phyloP scores from a whole-genome alignment of 306 rosid genomes.

The Argentina anserina region DNA sequence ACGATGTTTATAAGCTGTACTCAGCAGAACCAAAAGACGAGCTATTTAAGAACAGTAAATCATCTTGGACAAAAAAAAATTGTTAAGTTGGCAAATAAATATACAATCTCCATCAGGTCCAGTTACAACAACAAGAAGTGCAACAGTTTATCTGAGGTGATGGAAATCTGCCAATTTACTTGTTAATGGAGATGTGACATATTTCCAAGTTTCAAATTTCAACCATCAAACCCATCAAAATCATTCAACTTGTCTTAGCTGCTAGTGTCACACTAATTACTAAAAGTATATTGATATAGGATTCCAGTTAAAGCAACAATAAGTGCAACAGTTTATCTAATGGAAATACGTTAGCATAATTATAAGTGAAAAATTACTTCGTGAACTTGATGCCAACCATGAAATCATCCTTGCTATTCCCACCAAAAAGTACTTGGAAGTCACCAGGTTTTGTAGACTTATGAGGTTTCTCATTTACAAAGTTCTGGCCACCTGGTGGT shows the following conservation, averaged over 20 bases:
- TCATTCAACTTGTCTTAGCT: background rate
- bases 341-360: background rate
- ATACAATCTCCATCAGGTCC: background rate
- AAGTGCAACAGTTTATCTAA: background rate
- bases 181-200: no score
- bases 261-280: background rate
- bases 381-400: conserved; percentile 94
- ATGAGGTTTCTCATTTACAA: conserved; percentile 28
- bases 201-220: no score
- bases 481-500: conserved; percentile 30
- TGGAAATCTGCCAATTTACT: no score
- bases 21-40: background rate
- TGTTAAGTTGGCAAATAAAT: background rate
- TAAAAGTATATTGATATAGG: background rate
- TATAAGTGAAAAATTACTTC: conserved; percentile 40
- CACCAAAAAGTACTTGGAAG: conserved; percentile 74
- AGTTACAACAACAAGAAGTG: no score
- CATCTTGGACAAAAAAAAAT: background rate
- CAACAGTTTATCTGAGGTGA: no score
- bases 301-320: background rate
- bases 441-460: conserved; percentile 69
- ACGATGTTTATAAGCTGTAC: background rate
- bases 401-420: conserved; percentile 74
- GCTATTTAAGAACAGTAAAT: background rate
- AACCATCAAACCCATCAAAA: background rate